Evolutionary conservation across 768 basidiomycete genomes (phyloP).

Genomic region (Hydnomerulius pinastri): DNA sequence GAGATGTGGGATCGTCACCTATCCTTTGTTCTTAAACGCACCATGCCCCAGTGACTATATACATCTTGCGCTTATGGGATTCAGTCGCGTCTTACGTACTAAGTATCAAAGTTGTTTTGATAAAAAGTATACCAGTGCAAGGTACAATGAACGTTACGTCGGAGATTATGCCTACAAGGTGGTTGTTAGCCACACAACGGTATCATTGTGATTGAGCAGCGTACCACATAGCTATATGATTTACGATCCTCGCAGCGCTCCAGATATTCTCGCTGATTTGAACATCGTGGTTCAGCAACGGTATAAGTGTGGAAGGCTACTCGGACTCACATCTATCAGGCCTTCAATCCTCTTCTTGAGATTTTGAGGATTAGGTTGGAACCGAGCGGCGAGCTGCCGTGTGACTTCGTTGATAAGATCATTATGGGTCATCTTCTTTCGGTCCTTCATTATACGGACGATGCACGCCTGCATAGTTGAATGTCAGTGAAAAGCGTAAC

Average conservation of each 20-base stretch:
- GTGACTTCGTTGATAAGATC: constrained; percentile 92
- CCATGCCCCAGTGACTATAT: too few species aligned
- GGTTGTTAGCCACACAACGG: neutral
- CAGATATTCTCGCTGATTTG: constrained; percentile 82
- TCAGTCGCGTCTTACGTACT: too few species aligned
- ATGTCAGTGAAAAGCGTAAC: constrained; percentile 4
- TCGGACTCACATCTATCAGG: constrained; percentile 78
- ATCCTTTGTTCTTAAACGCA: too few species aligned
- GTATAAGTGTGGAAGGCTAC: neutral
- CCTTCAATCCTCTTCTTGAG: constrained; percentile 95
- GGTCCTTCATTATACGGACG: constrained; percentile 96
- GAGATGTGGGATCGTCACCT: too few species aligned
- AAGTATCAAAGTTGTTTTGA: too few species aligned
- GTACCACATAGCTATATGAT: constrained; percentile 80
- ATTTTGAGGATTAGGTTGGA: constrained; percentile 79
- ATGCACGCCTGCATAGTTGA: constrained; percentile 78
- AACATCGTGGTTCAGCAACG: neutral
- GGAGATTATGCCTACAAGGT: constrained; percentile 25
- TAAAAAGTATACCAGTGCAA: neutral
- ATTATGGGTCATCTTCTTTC: constrained; percentile 86
- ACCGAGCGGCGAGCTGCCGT: constrained; percentile 79
- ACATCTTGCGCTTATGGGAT: neutral
- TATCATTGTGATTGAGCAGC: constrained; percentile 7
- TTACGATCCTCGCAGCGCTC: constrained; percentile 86
- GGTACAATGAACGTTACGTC: neutral